Evolutionary conservation across 179 eudicot species (phyloP), one percentile per base, ranked within the genome.

Genomic region (Patellifolia procumbens): DNA sequence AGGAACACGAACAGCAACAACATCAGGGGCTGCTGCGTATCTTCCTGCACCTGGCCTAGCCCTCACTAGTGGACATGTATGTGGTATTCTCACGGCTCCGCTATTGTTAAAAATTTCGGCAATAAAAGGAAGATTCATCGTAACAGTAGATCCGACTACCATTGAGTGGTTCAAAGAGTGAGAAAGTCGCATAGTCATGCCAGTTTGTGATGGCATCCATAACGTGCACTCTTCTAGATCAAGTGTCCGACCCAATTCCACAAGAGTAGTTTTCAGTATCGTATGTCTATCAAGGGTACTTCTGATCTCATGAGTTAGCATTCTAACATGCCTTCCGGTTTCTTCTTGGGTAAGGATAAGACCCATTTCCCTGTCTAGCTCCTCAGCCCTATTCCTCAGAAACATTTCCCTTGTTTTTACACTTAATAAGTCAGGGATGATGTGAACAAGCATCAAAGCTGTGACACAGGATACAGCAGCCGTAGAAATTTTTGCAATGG

Each of bases 191-290:
- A 91, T 81, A 56, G 84, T 79, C 78, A 80, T 60, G 17, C 92
- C 94, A 37, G 87, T 86, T 80, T 81, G 89, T 63, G 91, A 85
- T 32, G 97, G 97, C 94, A 88, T 90, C 97, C 97, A 90, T 72
- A 91, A 71, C 10, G 92, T 89, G 79, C 94, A 90, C 64, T 91
- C 94, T 70, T 88, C 92, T 42, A 91, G 85, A 66, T 84, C 87
- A 19, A 91, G 82, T 35, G 97, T 90, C 58, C 94, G 81, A 35
- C 97, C 94, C 62, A 91, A 82, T 81, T 91, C 94, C 13, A 88
- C 89, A 61, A 91, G 90, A 48, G 97, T 90, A 20, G 97, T 91
- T 56, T 80, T 87, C 60, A 91, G 74, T 68, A 91, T 88, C 0
- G 92, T 90, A 81, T 91, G 85, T 45, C 91, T 80, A 71, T 91